phyloP scores from a whole-genome alignment of 2,329 filamentous ascomycete genomes.

The Dactylellina cionopaga region DNA sequence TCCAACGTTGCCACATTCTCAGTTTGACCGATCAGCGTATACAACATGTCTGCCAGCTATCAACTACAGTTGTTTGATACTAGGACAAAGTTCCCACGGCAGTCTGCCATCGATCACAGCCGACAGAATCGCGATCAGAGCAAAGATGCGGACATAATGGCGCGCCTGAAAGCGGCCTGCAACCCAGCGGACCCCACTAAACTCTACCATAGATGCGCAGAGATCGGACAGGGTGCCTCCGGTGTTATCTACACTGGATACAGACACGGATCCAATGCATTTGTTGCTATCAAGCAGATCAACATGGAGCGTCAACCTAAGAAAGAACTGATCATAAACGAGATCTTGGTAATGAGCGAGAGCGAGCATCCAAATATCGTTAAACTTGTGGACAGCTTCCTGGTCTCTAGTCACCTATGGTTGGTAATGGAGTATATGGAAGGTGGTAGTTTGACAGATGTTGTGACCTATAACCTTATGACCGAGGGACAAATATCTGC shows the following conservation, averaged over 20 bases:
- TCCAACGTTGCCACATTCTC: constrained; percentile 14
- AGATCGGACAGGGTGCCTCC: constrained; percentile 97
- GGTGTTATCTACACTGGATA: constrained; percentile 94
- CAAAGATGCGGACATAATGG: constrained; percentile 81
- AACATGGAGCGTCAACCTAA: constrained; percentile 98
- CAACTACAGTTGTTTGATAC: constrained; percentile 61
- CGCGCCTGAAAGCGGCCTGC: constrained; percentile 86
- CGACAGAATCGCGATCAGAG: constrained; percentile 81
- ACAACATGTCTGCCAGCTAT: constrained; percentile 59
- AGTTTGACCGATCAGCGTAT: constrained; percentile 17
- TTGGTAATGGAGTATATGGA: constrained; percentile 99
- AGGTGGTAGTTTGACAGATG: constrained; percentile 94
- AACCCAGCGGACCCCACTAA: constrained; percentile 87
- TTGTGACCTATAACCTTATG: constrained; percentile 99
- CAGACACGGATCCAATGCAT: constrained; percentile 81
- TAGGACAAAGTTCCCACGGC: constrained; percentile 58
- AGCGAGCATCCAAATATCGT: constrained; percentile 98
- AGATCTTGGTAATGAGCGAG: constrained; percentile 99
- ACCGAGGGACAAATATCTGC: constrained; percentile 96
- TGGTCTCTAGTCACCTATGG: constrained; percentile 91
- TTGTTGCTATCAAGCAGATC: constrained; percentile 99
- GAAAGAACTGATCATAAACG: constrained; percentile 99
- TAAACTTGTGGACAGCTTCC: constrained; percentile 97
- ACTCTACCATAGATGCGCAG: constrained; percentile 85
- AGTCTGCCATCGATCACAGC: constrained; percentile 69